A percentile compares a stretch with the other conserved stretches of the same genome.
Conservation (phyloP, 768 basidiomycete species). For the Coprinellus micaceus region DNA sequence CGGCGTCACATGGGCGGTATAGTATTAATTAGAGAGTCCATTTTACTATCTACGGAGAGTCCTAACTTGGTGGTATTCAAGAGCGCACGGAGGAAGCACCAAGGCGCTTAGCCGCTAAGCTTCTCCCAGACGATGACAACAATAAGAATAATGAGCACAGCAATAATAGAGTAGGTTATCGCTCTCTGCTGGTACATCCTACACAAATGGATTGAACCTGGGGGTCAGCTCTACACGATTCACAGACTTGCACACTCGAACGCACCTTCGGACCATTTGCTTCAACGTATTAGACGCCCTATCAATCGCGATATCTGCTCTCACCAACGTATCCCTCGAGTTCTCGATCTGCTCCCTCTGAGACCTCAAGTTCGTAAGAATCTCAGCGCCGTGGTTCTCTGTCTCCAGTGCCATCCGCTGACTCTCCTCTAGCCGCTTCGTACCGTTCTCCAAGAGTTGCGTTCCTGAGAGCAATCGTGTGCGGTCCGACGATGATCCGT, state of each 20-base stretch:
- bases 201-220: conserved; percentile 30
- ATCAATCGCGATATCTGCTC: conserved; percentile 87
- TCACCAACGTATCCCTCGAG: conserved; percentile 84
- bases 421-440: conserved; percentile 80
- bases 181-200: conserved; percentile 98
- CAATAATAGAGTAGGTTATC: conserved; percentile 82
- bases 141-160: conserved; percentile 81
- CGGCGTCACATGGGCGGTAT: neutral
- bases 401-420: conserved; percentile 94
- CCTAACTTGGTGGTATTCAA: too few species aligned
- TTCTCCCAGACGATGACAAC: conserved; percentile 80
- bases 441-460: conserved; percentile 76
- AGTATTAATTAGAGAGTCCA: neutral
- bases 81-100: too few species aligned
- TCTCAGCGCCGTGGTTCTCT: conserved; percentile 92
- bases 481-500: conserved; percentile 66
- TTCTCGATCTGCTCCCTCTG: conserved; percentile 96
- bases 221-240: conserved; percentile 15
- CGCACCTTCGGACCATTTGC: conserved; percentile 93
- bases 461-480: conserved; percentile 79
- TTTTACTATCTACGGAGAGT: too few species aligned
- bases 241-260: conserved; percentile 11
- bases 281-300: conserved; percentile 88
- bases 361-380: conserved; percentile 74
- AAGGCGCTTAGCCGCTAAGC: conserved; percentile 32